Conservation (phyloP, 306 rosid genomes). For the Sindora glabra region DNA sequence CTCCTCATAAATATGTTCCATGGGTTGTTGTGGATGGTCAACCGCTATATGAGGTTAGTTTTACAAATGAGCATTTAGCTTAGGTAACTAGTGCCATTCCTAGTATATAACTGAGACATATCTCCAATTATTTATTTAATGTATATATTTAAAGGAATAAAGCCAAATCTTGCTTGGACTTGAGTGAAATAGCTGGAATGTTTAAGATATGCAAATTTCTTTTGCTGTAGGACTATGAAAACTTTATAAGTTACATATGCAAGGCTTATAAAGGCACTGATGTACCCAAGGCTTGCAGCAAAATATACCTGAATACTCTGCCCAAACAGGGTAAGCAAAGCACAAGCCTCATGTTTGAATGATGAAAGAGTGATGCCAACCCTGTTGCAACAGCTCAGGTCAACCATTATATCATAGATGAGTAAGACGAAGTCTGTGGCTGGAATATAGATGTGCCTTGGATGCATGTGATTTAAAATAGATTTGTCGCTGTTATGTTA, state of each 20-base stretch:
- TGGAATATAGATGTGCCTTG: conserved; percentile 11
- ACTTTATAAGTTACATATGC: conserved; percentile 63
- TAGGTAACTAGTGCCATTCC: background rate
- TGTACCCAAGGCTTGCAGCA: conserved; percentile 33
- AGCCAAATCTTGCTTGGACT: no score
- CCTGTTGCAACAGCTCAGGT: conserved; percentile 24
- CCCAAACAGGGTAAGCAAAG: conserved; percentile 12
- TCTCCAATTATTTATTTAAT: background rate
- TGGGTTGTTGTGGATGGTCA: conserved; percentile 88
- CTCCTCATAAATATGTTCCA: conserved; percentile 82
- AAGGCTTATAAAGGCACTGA: conserved; percentile 56
- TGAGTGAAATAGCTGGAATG: background rate
- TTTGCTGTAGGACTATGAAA: conserved; percentile 62
- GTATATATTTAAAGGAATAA: no score
- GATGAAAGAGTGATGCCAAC: conserved; percentile 11
- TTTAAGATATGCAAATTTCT: background rate
- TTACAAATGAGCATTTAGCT: conserved; percentile 9
- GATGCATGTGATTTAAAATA: background rate
- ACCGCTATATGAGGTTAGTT: conserved; percentile 80
- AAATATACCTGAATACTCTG: conserved; percentile 24
- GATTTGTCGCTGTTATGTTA: background rate
- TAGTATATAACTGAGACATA: background rate
- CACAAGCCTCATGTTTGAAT: conserved; percentile 17
- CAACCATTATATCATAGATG: conserved; percentile 39
- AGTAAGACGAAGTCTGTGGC: conserved; percentile 21